Evolutionary conservation across 148 eudicot species (phyloP), one percentile per base, ranked within the genome.

Genomic region (Rhododendron williamsianum): DNA sequence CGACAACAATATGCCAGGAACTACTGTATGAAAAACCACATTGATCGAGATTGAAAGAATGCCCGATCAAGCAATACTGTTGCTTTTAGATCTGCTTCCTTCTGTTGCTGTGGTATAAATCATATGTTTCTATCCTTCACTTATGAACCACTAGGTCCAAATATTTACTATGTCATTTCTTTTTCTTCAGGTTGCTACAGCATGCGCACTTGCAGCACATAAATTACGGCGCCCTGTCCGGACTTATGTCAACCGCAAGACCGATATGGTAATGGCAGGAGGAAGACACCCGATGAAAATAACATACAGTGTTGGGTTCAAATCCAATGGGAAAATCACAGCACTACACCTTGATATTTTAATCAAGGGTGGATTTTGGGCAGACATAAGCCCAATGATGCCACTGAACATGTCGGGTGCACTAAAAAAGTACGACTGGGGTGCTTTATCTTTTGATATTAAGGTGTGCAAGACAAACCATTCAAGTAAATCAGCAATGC

Each of bases 201-300:
- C 95, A 49, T 96, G 98, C 83, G 98, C 99, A 46, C 94, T 96
- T 87, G 99, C 98, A 83, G 98, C 99, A 45, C 87, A 93, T 63
- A 94, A 87, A 73, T 91, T 96, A 89, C 85, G 89, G 13, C 91
- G 95, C 69, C 97, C 99, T 21, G 99, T 94, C 33, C 87, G 98
- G 80, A 91, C 90, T 51, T 94, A 96, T 86, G 77, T 94, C 13
- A 91, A 93, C 69, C 95, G 98, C 48, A 94, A 93, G 89, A 93
- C 94, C n/a, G 98, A 96, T 82, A 96, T 94, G 98, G 91, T 93
- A 82, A 90, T 92, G 88, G 91, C 94, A n/a, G 98, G 98, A 89
- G 98, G 98, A 89, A 91, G 99, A 80, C 99, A 96, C 88, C 99
- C 99, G 36, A 94, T 96, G 99, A 93, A 96, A 86, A 87, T 94